phyloP scores from a whole-genome alignment of 2,329 filamentous ascomycete species.

The Talaromyces sp. region DNA sequence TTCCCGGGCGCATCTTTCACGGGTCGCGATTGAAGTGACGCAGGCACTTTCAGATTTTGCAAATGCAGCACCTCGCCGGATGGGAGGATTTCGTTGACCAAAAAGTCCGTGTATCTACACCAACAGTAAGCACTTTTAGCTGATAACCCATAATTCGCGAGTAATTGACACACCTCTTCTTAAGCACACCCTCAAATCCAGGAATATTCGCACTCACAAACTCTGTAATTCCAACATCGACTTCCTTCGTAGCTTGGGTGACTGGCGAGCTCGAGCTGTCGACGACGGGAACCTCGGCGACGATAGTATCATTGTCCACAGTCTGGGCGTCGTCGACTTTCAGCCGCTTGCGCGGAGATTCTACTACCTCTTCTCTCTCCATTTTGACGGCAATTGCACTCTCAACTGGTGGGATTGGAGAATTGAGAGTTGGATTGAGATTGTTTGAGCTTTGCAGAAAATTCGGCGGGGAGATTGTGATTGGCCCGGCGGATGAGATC shows the following conservation, averaged over 20 bases:
- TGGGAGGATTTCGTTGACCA: conserved; percentile 83
- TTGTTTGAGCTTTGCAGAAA: neutral
- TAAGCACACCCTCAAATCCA: conserved; percentile 64
- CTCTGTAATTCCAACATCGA: conserved; percentile 61
- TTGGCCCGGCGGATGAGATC: neutral
- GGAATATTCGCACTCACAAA: conserved; percentile 59
- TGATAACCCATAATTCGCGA: no score
- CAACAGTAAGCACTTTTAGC: neutral
- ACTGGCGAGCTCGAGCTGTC: conserved; percentile 7
- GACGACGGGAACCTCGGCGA: conserved; percentile 21
- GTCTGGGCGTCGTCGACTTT: conserved; percentile 26
- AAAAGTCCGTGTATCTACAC: conserved; percentile 78
- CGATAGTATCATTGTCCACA: conserved; percentile 21
- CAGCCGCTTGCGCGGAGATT: conserved; percentile 26
- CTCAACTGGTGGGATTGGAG: neutral
- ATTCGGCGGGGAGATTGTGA: neutral
- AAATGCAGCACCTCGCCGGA: conserved; percentile 76
- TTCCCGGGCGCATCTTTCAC: conserved; percentile 1
- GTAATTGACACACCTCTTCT: conserved; percentile 56
- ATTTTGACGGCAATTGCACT: neutral
- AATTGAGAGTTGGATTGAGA: neutral
- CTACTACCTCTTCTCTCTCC: conserved; percentile 21
- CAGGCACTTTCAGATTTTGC: conserved; percentile 44
- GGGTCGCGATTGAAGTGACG: conserved; percentile 19
- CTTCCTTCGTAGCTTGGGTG: conserved; percentile 34